A percentile compares a stretch with the other conserved stretches of the same genome.
phyloP scores from a whole-genome alignment of 1,284 basidiomycete genomes.

The Hypsizygus ulmarius region DNA sequence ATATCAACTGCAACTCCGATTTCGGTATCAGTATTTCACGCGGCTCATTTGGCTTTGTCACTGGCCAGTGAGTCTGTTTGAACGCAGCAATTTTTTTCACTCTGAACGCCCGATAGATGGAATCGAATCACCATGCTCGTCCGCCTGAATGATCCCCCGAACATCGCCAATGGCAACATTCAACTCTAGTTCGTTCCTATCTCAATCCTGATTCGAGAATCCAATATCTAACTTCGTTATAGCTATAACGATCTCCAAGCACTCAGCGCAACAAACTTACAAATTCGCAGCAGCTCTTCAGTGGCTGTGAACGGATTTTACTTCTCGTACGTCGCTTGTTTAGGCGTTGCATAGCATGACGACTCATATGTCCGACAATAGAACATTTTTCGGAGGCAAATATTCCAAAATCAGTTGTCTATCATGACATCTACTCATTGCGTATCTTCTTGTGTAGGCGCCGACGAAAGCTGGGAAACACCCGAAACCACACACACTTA shows the following conservation, averaged over 20 bases:
- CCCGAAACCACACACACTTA: conserved; percentile 60
- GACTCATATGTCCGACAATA: conserved; percentile 23
- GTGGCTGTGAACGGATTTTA: conserved; percentile 59
- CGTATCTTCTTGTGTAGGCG: conserved; percentile 34
- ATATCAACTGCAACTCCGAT: conserved; percentile 62
- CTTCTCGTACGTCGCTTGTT: conserved; percentile 52
- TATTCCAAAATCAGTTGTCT: background rate
- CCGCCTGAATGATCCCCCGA: conserved; percentile 54
- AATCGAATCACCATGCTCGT: conserved; percentile 54
- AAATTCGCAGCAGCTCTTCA: conserved; percentile 45
- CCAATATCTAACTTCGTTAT: conserved; percentile 7
- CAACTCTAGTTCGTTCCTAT: conserved; percentile 46
- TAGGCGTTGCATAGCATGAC: conserved; percentile 2
- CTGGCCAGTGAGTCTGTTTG: conserved; percentile 48
- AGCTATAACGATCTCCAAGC: conserved; percentile 58
- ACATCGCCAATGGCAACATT: conserved; percentile 56
- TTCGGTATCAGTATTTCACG: conserved; percentile 73
- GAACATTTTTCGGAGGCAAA: conserved; percentile 72
- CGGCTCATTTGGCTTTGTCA: conserved; percentile 63
- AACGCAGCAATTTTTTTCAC: background rate
- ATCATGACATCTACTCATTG: background rate
- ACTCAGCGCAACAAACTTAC: conserved; percentile 48
- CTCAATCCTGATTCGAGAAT: background rate
- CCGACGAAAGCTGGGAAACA: conserved; percentile 64
- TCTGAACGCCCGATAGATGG: conserved; percentile 44